Base-by-base conservation (phyloP, 1,284 basidiomycete genomes). In the Caloboletus firmus region DNA sequence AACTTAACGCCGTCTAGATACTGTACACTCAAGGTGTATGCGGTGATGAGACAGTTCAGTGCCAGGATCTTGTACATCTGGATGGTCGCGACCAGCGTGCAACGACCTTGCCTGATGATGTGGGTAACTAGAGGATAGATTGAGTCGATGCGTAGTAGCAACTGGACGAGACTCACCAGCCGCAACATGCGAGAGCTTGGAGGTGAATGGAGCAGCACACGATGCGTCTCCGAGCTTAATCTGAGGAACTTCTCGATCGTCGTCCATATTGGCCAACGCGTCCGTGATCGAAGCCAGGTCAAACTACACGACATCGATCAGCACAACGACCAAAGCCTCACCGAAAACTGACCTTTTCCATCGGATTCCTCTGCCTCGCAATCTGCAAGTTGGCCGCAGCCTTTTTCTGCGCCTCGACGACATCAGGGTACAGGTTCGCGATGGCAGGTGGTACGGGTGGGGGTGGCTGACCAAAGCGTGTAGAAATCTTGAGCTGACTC, bases 41-140 rank as follows among this genome's bases (percentile, higher is more conserved):
- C 95, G 4, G 94, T 96, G 70, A 98, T 98, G 39, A 98, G 78
- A 70, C 95, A 97, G 72, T 98, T 98, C 57, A 97, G 77, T 3
- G 95, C 95, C 36, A 98, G 79, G 62, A 98, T 98, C 79, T 97
- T 97, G 85, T 97, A 98, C 95, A 98, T 98, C 75, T 98, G 95
- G 54, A 95, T 91, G 2, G 95, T 98, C 1, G 95, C 95, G 41
- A 98, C 95, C 15, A 98, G 84, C 0, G 95, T 98, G 76, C 95
- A 97, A 43, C 95, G 89, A 22, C 95, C 95, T 75, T 98, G 95
- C 42, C 95, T 87, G 63, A 98, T 96, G 69, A 98, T 97, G 70
- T 95, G 93, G 28, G 91, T 89, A 65, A 97, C 92, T 93, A 59
- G 8, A 56, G 2, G 26, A 48, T 36, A 49, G 22, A 28, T 13